phyloP scores from a whole-genome alignment of 2,329 filamentous ascomycete genomes.

The Verticillium longisporum region DNA sequence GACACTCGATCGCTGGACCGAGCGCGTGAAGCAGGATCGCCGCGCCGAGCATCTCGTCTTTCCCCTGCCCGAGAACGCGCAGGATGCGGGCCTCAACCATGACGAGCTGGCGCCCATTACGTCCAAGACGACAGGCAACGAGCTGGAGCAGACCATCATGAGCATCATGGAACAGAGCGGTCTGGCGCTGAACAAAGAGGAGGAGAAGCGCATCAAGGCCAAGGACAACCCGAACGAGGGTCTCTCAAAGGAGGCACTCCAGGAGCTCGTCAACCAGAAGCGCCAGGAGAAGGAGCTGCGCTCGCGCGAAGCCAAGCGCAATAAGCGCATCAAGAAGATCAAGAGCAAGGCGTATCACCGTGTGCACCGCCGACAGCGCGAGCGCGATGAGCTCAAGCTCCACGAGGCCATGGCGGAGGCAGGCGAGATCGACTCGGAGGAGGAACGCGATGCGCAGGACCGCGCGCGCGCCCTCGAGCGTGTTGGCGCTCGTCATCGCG shows the following conservation, averaged over 20 bases:
- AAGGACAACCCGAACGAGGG: constrained; percentile 61
- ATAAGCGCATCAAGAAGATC: constrained; percentile 96
- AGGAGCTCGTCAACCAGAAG: constrained; percentile 65
- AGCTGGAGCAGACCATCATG: constrained; percentile 80
- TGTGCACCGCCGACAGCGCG: constrained; percentile 72
- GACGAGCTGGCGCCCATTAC: constrained; percentile 60
- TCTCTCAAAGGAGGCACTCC: constrained; percentile 64
- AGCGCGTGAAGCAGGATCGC: constrained; percentile 91
- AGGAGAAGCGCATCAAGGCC: constrained; percentile 35
- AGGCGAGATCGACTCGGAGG: constrained; percentile 57
- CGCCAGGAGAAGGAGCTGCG: constrained; percentile 76
- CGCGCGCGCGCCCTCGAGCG: constrained; percentile 74
- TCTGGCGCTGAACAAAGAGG: constrained; percentile 44
- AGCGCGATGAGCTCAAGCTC: constrained; percentile 45
- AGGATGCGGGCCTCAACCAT: constrained; percentile 50
- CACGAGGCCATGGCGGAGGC: constrained; percentile 47
- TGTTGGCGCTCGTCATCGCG: constrained; percentile 77
- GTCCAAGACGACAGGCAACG: constrained; percentile 57
- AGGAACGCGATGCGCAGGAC: constrained; percentile 58
- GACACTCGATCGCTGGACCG: constrained; percentile 83
- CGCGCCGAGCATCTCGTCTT: constrained; percentile 87
- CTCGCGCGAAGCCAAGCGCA: constrained; percentile 80
- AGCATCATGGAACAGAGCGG: constrained; percentile 88
- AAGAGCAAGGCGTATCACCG: constrained; percentile 94
- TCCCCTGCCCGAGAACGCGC: constrained; percentile 69